Base-by-base conservation (phyloP, 306 rosid genomes). In the Fragaria vesca region DNA sequence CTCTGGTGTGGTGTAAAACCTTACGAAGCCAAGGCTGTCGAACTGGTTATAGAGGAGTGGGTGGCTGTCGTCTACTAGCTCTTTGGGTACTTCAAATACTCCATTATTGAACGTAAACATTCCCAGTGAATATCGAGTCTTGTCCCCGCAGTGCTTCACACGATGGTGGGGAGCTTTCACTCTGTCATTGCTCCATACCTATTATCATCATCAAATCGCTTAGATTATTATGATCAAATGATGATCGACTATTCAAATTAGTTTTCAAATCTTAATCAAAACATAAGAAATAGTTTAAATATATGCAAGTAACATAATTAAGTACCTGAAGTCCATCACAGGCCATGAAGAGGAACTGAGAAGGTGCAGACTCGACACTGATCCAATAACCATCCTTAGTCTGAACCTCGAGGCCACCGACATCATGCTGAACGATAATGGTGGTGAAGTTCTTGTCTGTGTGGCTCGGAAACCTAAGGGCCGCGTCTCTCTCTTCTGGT, bases 321-420 rank as follows among this genome's bases (percentile, higher is more conserved):
- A 36, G 40, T 47, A 66, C 71, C 71, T 66, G 71, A 38, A 66
- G 42, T 66, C 47, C 71, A 66, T 66, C 71, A 28, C 47, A n/a
- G 20, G 48, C 61, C 61, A 54, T 54, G 26, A 54, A 54, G 26
- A 54, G 61, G 12, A 54, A 54, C 26, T 54, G 61, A 54, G 26
- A 54, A 54, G 61, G 61, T 54, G 61, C 61, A 7, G 61, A 20
- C 61, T 54, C 26, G 61, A 38, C 71, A 66, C 71, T 66, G 17
- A 38, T 66, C 71, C 71, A 66, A 17, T 34, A 26, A 40, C 30
- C 71, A 16, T 66, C 48, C 18, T 66, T 66, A 12, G 71, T 66
- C 42, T 66, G 18, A 32, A 66, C 71, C 71, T 66, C 71, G 2
- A 66, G 42, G 26, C 71, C 71, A 66, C 48, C 28, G 11, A 66